Evolutionary conservation across 768 basidiomycete species (phyloP), one percentile per base, ranked within the genome.

Genomic region (Sporobolomyces roseus): DNA sequence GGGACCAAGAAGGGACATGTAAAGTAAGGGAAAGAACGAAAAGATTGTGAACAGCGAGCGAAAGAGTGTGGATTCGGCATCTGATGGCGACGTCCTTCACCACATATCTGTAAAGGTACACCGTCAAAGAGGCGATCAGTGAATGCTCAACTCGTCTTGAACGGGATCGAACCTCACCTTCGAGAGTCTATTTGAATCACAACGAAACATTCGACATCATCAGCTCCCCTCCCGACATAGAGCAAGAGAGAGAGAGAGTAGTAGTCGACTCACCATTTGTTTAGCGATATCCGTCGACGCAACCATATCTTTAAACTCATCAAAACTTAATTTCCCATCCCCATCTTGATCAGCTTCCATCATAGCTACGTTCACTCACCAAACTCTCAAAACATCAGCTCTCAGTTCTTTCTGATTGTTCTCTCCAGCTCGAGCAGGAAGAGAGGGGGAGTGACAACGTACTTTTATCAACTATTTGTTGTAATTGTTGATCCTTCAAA

Each of bases 301-400:
- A 32, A 99, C 96, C 87, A 98, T 97, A 76, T 85, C 84, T 2
- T 92, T 86, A 79, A 99, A 99, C 80, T 98, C 96, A 63, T 96
- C 93, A 74, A 99, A 99, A 80, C 86, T 91, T 68, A 99, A 84
- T 79, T 93, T 98, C 32, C 96, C 96, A 77, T 99, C 96, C 3
- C 81, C 93, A 77, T 99, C 93, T 78, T 91, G 89, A 78, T 99
- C 96, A 16, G 93, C 96, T 80, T 99, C 96, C 92, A 99, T 93
- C 78, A 99, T 99, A 13, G 96, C 68, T 72, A 50, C 4, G 38
- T 7, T 13, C 12, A 17, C 0, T 9, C 27, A n/a, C n/a, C n/a
- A n/a, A n/a, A 33, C 38, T 17, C 30, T 35, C 46, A 16, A 19
- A 29, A 43, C 43, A 46, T 45, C 58, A 27, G 41, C 23, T 17